Base-by-base conservation (phyloP, 345 rosid species). In the Jatropha curcas region DNA sequence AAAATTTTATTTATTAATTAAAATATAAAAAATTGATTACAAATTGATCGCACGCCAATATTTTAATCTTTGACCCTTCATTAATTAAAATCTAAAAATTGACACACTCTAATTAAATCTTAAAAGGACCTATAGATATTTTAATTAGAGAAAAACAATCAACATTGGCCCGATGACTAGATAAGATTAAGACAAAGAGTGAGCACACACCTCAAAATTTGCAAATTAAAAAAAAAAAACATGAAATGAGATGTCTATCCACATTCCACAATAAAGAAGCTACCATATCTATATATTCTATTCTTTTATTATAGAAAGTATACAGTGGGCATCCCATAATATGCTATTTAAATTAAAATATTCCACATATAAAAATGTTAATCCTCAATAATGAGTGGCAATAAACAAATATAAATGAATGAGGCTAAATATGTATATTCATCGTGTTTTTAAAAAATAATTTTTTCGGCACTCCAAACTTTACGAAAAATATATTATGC, bases 301-400 rank as follows among this genome's bases (percentile, higher is more conserved):
- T n/a, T n/a, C 31, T n/a, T 39, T 24, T 11, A 46, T 22, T 22
- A 22, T 22, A 64, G 28, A 24, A 64, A 12, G 11, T 10, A 17
- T 60, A 33, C 50, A 1, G 2, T 4, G 7, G 4, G 0, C 10
- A 2, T 12, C 7, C 28, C 52, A 0, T 3, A 20, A 30, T 17
- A 0, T 25, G 41, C 13, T 22, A 60, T 48, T 60, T 20, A 62
- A 5, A 61, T 60, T 31, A 34, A 60, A 60, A 13, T 46, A 11
- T 46, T 37, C 8, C 43, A 43, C 25, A 71, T 10, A 65, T 10
- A 58, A 41, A 9, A 5, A 43, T 20, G 30, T 10, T 19, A 31
- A 30, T 20, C 5, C 16, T 30, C 74, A 46, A 59, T 59, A 71
- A 71, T 59, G 45, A 71, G 65, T 28, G 67, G 43, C 56, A 71